These are phyloP conservation scores for Colletotrichum liaoningense DNA, from an alignment of 2,329 filamentous ascomycete genomes.

Conservation along the genomic window DNA sequence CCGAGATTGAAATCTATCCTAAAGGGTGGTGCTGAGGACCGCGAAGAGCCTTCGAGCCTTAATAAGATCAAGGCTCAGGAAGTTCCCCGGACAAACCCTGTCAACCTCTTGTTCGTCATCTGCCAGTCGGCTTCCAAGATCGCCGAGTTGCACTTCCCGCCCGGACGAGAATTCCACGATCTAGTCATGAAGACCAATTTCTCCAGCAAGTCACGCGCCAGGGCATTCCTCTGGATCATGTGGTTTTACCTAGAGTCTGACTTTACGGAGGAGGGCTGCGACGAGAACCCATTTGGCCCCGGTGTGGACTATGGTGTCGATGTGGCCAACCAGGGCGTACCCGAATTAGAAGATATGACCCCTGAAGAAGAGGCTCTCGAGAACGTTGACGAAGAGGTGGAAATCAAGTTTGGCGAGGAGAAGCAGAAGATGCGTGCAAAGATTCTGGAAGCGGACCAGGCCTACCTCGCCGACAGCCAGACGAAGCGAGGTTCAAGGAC, in stretches of 20 bases:
- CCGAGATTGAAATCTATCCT: slow-evolving; percentile 96
- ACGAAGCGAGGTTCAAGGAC: slow-evolving; percentile 64
- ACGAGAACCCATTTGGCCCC: slow-evolving; percentile 89
- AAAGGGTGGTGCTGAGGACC: slow-evolving; percentile 94
- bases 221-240: slow-evolving; percentile 95
- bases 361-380: slow-evolving; percentile 74
- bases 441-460: slow-evolving; percentile 81
- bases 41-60: slow-evolving; percentile 83
- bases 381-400: slow-evolving; percentile 79
- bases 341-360: slow-evolving; percentile 73
- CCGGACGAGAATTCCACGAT: slow-evolving; percentile 91
- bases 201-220: slow-evolving; percentile 84
- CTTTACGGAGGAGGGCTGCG: slow-evolving; percentile 87
- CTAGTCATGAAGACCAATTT: slow-evolving; percentile 91
- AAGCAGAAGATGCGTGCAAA: slow-evolving; percentile 81
- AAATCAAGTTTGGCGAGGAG: slow-evolving; percentile 76
- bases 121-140: slow-evolving; percentile 91
- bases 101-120: slow-evolving; percentile 96
- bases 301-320: slow-evolving; percentile 74
- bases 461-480: slow-evolving; percentile 72
- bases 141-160: slow-evolving; percentile 90
- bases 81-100: slow-evolving; percentile 88
- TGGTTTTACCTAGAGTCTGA: slow-evolving; percentile 99
- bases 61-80: slow-evolving; percentile 79
- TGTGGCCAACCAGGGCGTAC: slow-evolving; percentile 76